These are phyloP conservation scores for Saccharomycodes ludwigii DNA, from an alignment of 805 yeast genomes.

Conservation along the genomic window DNA sequence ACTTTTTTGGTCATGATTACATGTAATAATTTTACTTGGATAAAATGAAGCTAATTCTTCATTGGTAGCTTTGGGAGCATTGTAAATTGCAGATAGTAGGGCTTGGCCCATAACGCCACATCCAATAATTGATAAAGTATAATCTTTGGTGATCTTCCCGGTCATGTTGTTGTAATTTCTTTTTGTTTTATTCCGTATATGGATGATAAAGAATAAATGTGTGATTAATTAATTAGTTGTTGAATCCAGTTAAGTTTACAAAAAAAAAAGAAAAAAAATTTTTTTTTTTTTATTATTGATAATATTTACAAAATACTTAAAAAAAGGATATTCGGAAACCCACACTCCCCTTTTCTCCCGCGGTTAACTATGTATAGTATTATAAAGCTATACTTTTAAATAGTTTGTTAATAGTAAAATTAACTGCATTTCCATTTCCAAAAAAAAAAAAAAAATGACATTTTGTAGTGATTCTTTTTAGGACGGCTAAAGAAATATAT, in stretches of 20 bases:
- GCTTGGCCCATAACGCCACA: conserved; percentile 97
- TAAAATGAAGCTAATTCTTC: conserved; percentile 27
- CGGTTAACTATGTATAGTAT: no score
- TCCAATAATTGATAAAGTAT: conserved; percentile 71
- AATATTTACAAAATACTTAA: neutral
- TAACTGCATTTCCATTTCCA: no score
- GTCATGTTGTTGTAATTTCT: neutral
- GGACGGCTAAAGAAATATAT: no score
- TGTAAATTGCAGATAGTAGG: conserved; percentile 59
- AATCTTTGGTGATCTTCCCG: conserved; percentile 16
- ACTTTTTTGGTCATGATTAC: conserved; percentile 37
- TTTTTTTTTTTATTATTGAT: neutral
- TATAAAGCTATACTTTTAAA: no score
- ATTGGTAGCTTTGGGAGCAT: conserved; percentile 17
- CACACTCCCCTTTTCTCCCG: no score
- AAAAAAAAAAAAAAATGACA: no score
- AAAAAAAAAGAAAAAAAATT: conserved; percentile 2
- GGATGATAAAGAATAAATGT: no score
- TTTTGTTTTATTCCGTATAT: neutral
- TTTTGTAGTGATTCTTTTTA: no score
- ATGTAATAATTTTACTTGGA: conserved; percentile 68
- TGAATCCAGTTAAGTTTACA: neutral
- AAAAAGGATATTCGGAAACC: no score
- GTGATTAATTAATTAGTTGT: conserved; percentile 2
- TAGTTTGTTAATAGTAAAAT: no score